phyloP scores from a whole-genome alignment of 306 rosid genomes.

The Cicer pinnatifidum region DNA sequence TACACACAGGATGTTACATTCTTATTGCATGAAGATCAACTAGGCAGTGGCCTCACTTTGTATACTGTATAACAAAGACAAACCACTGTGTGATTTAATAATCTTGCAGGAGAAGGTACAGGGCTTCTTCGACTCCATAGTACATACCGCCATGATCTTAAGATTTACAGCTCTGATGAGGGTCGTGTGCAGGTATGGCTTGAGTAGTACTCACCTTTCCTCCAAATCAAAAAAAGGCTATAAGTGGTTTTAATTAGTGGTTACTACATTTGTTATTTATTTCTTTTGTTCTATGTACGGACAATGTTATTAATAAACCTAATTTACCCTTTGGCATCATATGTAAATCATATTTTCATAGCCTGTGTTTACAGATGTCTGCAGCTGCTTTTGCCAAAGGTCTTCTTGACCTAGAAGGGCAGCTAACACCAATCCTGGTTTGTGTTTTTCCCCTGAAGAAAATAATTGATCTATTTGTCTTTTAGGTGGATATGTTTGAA shows the following conservation, averaged over 20 bases:
- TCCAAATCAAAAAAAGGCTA: conserved; percentile 31
- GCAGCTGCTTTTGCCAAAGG: conserved; percentile 99
- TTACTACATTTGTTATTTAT: conserved; percentile 18
- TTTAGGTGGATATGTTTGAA: conserved; percentile 43
- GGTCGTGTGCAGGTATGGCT: conserved; percentile 96
- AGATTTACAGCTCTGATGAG: conserved; percentile 99
- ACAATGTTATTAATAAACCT: conserved; percentile 28
- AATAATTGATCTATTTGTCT: conserved; percentile 29
- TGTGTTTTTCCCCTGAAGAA: conserved; percentile 47
- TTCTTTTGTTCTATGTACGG: conserved; percentile 36
- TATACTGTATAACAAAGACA: conserved; percentile 34
- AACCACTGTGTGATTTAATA: conserved; percentile 44
- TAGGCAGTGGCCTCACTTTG: conserved; percentile 39
- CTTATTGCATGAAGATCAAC: conserved; percentile 35
- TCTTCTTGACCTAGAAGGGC: conserved; percentile 97
- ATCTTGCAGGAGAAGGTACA: conserved; percentile 85
- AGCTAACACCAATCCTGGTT: conserved; percentile 95
- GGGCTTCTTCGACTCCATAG: conserved; percentile 98
- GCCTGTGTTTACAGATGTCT: conserved; percentile 80
- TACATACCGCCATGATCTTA: conserved; percentile 95
- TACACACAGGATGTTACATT: conserved; percentile 12
- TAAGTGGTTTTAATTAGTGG: conserved; percentile 22
- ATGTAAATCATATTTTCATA: conserved; percentile 39
- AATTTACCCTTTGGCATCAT: conserved; percentile 43
- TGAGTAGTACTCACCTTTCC: conserved; percentile 7